Percentiles rank a stretch among this genome's conserved stretches.
These are phyloP conservation scores for Calonectria hongkongensis DNA, from an alignment of 2,329 filamentous ascomycete species.

Conservation along the genomic window DNA sequence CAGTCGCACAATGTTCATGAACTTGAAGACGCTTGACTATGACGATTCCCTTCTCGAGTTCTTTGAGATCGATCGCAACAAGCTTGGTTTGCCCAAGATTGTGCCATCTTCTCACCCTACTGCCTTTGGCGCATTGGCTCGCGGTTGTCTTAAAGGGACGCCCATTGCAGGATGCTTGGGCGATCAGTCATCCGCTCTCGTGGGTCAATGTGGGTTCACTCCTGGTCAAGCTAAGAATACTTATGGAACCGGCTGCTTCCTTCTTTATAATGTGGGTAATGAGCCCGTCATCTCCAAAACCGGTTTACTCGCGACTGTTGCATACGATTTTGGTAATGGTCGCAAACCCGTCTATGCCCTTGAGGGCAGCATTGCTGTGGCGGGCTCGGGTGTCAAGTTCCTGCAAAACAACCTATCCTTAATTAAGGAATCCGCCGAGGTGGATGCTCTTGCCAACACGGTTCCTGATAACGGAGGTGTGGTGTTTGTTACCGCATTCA, in stretches of 20 bases:
- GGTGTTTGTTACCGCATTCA: conserved; percentile 92
- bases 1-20: conserved; percentile 96
- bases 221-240: conserved; percentile 93
- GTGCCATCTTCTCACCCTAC: conserved; percentile 85
- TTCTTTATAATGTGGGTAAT: conserved; percentile 90
- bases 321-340: conserved; percentile 83
- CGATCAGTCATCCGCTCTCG: conserved; percentile 90
- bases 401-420: conserved; percentile 79
- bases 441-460: conserved; percentile 70
- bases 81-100: conserved; percentile 87
- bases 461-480: conserved; percentile 86
- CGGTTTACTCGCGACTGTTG: conserved; percentile 89
- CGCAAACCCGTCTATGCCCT: conserved; percentile 83
- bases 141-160: conserved; percentile 80
- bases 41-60: conserved; percentile 85
- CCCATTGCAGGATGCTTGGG: conserved; percentile 89
- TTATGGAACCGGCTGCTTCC: conserved; percentile 92
- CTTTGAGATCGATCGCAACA: conserved; percentile 81
- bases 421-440: conserved; percentile 69
- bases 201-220: conserved; percentile 89
- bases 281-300: conserved; percentile 90
- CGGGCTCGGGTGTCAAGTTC: conserved; percentile 87
- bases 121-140: conserved; percentile 81
- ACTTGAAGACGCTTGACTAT: conserved; percentile 86
- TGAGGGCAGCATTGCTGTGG: conserved; percentile 89